These are phyloP conservation scores for Xylaria flabelliformis DNA, from an alignment of 495 filamentous ascomycete species.

Conservation along the genomic window DNA sequence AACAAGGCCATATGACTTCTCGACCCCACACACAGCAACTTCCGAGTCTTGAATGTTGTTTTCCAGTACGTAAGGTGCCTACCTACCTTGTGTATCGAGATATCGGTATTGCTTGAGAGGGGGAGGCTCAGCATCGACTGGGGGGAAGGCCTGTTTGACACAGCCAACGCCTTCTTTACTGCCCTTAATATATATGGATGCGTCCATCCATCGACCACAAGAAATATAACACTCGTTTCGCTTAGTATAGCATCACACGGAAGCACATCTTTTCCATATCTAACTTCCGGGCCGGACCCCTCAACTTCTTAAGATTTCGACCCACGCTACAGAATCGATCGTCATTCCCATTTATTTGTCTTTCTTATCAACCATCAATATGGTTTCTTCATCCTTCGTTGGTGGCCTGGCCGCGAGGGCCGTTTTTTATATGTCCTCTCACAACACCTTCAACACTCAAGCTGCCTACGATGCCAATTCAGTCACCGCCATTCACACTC, in stretches of 20 bases:
- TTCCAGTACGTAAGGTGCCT: background rate
- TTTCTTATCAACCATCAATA: constrained; percentile 24
- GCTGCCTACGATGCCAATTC: constrained; percentile 48
- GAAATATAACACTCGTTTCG: background rate
- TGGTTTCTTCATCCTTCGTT: constrained; percentile 43
- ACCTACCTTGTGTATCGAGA: background rate
- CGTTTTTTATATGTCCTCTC: constrained; percentile 44
- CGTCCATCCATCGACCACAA: background rate
- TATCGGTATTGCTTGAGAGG: background rate
- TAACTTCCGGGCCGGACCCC: constrained; percentile 4
- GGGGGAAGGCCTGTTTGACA: constrained; percentile 15
- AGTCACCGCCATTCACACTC: constrained; percentile 51
- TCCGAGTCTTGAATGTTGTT: background rate
- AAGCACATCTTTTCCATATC: constrained; percentile 1
- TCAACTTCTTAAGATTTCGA: background rate
- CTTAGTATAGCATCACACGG: background rate
- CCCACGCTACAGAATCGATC: background rate
- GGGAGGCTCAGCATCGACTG: background rate
- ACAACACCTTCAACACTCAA: constrained; percentile 29
- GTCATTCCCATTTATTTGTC: constrained; percentile 17
- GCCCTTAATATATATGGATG: constrained; percentile 10
- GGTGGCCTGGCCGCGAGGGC: constrained; percentile 49
- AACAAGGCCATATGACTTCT: constrained; percentile 18
- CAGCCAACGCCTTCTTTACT: background rate
- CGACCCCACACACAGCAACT: constrained; percentile 1